Percentiles rank a stretch among this genome's conserved stretches.
Conservation (phyloP, 164 flowering plant genomes). For the Kalanchoe fedtschenkoi region DNA sequence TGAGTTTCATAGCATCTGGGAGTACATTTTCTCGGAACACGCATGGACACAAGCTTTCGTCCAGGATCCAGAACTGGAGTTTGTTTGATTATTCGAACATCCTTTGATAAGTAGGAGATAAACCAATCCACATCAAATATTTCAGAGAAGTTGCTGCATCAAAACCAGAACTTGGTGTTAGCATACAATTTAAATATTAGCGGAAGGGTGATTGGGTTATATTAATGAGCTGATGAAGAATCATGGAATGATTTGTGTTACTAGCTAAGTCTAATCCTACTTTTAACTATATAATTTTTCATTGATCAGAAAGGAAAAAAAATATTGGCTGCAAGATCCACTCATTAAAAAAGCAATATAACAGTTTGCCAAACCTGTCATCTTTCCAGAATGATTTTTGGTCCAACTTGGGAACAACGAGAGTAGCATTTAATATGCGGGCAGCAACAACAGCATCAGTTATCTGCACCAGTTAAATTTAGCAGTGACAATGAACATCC, state of each 20-base stretch:
- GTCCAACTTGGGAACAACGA: constrained; percentile 58
- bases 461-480: constrained; percentile 29
- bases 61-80: constrained; percentile 22
- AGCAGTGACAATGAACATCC: neutral
- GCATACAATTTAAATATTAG: too few relatives aligned
- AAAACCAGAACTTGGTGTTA: constrained; percentile 4
- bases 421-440: constrained; percentile 54
- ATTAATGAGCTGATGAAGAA: too few relatives aligned
- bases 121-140: constrained; percentile 59
- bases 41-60: constrained; percentile 26
- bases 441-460: constrained; percentile 73
- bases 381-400: constrained; percentile 65
- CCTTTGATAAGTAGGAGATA: constrained; percentile 36
- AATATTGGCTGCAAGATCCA: too few relatives aligned
- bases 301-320: too few relatives aligned
- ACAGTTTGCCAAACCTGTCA: constrained; percentile 27
- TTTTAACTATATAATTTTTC: too few relatives aligned
- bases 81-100: constrained; percentile 42
- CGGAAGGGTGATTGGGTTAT: too few relatives aligned
- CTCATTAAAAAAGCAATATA: neutral
- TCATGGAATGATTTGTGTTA: too few relatives aligned
- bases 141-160: constrained; percentile 50
- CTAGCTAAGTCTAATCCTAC: too few relatives aligned
- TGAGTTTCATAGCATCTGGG: constrained; percentile 36
- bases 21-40: constrained; percentile 64